Percentiles rank a stretch among this genome's conserved stretches.
phyloP scores from a whole-genome alignment of 1,284 basidiomycete species.

The Cutaneotrichosporon cavernicola region DNA sequence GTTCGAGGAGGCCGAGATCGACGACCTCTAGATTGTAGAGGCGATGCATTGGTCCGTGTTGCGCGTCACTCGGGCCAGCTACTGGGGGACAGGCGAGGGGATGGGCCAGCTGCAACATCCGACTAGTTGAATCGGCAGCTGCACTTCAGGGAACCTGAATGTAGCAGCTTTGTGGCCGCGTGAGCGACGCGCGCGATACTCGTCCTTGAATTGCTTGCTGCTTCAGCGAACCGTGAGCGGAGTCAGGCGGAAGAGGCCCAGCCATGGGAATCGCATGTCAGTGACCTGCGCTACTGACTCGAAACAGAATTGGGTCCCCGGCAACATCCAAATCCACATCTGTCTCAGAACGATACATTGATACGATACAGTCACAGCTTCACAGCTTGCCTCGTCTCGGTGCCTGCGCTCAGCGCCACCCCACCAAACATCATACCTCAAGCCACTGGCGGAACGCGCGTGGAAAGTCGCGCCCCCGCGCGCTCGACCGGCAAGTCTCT shows the following conservation, averaged over 20 bases:
- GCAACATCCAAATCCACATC: too few relatives aligned
- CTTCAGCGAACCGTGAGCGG: too few relatives aligned
- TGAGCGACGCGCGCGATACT: too few relatives aligned
- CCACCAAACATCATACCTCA: not conserved
- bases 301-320: too few relatives aligned
- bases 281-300: not conserved
- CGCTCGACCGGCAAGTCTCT: not conserved
- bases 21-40: constrained; percentile 47
- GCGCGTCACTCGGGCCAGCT: not conserved
- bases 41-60: not conserved
- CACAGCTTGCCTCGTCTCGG: not conserved
- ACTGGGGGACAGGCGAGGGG: not conserved
- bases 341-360: not conserved
- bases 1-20: constrained; percentile 72
- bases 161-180: too few relatives aligned
- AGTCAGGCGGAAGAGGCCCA: too few relatives aligned
- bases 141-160: too few relatives aligned
- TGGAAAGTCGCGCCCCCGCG: not conserved
- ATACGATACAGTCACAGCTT: not conserved
- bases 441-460: not conserved
- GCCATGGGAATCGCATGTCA: too few relatives aligned
- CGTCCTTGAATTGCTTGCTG: too few relatives aligned
- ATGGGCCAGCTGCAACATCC: too few relatives aligned
- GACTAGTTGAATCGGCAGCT: too few relatives aligned
- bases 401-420: not conserved